These are phyloP conservation scores for Lachancea nothofagi DNA, from an alignment of 805 yeast species.

Conservation along the genomic window DNA sequence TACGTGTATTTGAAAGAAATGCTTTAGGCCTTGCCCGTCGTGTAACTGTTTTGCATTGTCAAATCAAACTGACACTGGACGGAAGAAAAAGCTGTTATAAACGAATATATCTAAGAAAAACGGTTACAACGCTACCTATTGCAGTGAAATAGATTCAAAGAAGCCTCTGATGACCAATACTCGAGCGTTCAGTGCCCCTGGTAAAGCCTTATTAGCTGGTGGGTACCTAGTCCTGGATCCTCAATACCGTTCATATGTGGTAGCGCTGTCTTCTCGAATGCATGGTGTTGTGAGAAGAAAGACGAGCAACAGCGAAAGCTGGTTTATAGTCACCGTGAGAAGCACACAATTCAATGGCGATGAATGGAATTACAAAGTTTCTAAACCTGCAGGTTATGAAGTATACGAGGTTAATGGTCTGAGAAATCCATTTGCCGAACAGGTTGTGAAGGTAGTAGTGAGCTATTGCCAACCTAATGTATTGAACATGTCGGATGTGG, in stretches of 20 bases:
- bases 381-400: constrained; percentile 12
- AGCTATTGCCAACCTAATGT: constrained; percentile 42
- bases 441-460: constrained; percentile 51
- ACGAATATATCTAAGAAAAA: background rate
- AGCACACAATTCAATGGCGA: constrained; percentile 77
- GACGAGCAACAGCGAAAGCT: constrained; percentile 7
- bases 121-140: background rate
- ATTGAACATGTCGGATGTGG: constrained; percentile 30
- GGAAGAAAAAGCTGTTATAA: no score
- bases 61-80: no score
- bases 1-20: no score
- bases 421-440: constrained; percentile 69
- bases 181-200: constrained; percentile 83
- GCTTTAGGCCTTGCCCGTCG: no score
- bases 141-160: background rate
- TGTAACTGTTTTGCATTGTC: no score
- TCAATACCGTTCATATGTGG: constrained; percentile 64
- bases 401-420: constrained; percentile 32
- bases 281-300: constrained; percentile 51
- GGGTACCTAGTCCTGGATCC: constrained; percentile 90
- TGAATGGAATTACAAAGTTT: constrained; percentile 54
- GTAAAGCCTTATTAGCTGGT: constrained; percentile 90
- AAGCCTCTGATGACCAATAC: constrained; percentile 4
- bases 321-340: constrained; percentile 38
- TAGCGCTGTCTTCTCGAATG: constrained; percentile 87